Evolutionary conservation across 2,329 filamentous ascomycete genomes (phyloP).

Genomic region (Elsinoe necatrix): DNA sequence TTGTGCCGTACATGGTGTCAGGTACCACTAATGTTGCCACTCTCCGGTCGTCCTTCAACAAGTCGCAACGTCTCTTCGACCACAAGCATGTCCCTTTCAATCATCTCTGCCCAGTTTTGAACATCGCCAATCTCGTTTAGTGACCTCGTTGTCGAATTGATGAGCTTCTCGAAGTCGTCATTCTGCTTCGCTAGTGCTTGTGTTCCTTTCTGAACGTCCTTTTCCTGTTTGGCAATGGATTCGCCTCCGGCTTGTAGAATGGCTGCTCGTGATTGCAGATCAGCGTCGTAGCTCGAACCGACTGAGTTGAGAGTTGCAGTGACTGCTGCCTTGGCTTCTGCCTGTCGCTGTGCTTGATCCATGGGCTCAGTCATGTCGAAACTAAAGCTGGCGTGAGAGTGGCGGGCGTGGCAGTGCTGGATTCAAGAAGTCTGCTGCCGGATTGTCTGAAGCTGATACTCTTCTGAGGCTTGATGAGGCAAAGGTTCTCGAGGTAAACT

Average conservation of each 20-base stretch:
- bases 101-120: constrained; percentile 80
- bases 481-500: no score
- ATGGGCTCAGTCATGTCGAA: background rate
- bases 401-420: no score
- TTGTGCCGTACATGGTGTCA: no score
- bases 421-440: no score
- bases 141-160: constrained; percentile 51
- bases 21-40: constrained; percentile 15
- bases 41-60: constrained; percentile 25
- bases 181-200: constrained; percentile 30
- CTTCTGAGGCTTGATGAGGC: no score
- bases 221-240: constrained; percentile 59
- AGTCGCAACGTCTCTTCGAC: constrained; percentile 32
- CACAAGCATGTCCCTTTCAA: constrained; percentile 42
- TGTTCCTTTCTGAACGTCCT: constrained; percentile 51
- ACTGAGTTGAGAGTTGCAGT: constrained; percentile 45
- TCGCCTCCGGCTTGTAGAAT: constrained; percentile 61
- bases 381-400: background rate
- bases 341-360: constrained; percentile 21
- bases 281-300: constrained; percentile 60
- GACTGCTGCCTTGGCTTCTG: constrained; percentile 45
- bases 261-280: constrained; percentile 58
- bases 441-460: no score
- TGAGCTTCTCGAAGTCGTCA: constrained; percentile 46
- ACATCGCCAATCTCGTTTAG: constrained; percentile 74